A percentile compares a stretch with the other conserved stretches of the same genome.
Evolutionary conservation across 2,329 filamentous ascomycete species (phyloP).

Genomic region (Pseudodiploospora longispora): DNA sequence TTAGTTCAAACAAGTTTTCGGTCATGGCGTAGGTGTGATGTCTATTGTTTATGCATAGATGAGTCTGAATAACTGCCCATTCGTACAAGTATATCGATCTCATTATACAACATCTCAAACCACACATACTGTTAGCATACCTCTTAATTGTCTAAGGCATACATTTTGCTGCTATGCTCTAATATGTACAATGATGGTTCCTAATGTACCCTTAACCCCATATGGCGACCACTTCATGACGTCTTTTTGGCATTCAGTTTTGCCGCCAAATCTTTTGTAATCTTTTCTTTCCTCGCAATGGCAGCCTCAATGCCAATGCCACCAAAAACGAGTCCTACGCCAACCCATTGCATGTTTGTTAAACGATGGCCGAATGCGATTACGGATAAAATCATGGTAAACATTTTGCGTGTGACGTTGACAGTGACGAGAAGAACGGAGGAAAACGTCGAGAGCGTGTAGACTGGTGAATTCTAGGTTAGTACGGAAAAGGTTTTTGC

Average conservation of each 20-base stretch:
- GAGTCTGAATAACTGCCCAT: too few relatives aligned
- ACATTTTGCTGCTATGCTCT: too few relatives aligned
- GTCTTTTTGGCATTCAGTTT: conserved; percentile 37
- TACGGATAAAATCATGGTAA: conserved; percentile 96
- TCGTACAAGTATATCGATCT: too few relatives aligned
- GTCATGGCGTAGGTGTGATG: too few relatives aligned
- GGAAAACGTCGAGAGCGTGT: conserved; percentile 87
- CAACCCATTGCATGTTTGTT: conserved; percentile 84
- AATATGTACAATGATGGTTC: too few relatives aligned
- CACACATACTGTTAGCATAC: too few relatives aligned
- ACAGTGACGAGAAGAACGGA: conserved; percentile 90
- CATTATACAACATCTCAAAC: too few relatives aligned
- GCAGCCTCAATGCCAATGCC: conserved; percentile 86
- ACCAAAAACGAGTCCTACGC: conserved; percentile 87
- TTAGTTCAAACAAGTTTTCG: too few relatives aligned
- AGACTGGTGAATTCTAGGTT: conserved; percentile 44
- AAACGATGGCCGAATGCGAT: conserved; percentile 88
- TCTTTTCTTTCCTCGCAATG: conserved; percentile 76
- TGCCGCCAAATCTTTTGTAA: conserved; percentile 59
- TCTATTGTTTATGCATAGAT: too few relatives aligned
- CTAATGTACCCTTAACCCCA: too few relatives aligned
- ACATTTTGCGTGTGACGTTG: conserved; percentile 96
- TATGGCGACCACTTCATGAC: conserved; percentile 9
- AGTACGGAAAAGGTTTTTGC: conserved; percentile 7
- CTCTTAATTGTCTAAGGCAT: too few relatives aligned